A percentile compares a stretch with the other conserved stretches of the same genome.
Evolutionary conservation across 345 rosid species (phyloP).

Genomic region (Citrus hindsii): DNA sequence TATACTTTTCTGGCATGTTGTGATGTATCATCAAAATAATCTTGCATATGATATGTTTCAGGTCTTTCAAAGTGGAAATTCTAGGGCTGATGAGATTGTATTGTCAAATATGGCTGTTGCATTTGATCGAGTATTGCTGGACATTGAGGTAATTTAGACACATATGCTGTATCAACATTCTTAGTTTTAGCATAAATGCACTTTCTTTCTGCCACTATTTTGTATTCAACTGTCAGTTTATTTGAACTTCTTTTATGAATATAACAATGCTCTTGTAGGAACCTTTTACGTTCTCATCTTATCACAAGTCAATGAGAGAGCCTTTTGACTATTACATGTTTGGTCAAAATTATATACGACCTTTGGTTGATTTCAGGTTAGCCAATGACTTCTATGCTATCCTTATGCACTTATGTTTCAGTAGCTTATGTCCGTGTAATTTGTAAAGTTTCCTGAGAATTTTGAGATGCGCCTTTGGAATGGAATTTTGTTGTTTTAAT

Average conservation of each 20-base stretch:
- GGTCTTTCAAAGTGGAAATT: conserved; percentile 70
- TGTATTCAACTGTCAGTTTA: conserved; percentile 5
- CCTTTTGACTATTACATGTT: conserved; percentile 93
- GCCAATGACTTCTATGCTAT: conserved; percentile 19
- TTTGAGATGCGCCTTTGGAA: not conserved
- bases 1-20: not conserved
- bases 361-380: conserved; percentile 83
- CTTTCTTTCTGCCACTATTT: not conserved
- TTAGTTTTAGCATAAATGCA: not conserved
- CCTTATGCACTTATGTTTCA: not conserved
- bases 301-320: conserved; percentile 82
- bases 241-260: conserved; percentile 20
- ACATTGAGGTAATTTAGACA: conserved; percentile 63
- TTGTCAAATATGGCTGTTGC: conserved; percentile 79
- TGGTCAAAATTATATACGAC: conserved; percentile 92
- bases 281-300: conserved; percentile 66
- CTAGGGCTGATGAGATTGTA: conserved; percentile 56
- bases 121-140: conserved; percentile 74
- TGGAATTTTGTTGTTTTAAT: not conserved
- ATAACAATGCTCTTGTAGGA: conserved; percentile 49
- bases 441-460: conserved; percentile 4
- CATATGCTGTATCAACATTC: conserved; percentile 7
- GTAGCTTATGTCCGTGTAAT: not conserved
- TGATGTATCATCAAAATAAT: not conserved
- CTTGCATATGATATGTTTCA: conserved; percentile 23